Evolutionary conservation across 495 filamentous ascomycete genomes (phyloP).

Genomic region (Saxophila tyrrhenica): DNA sequence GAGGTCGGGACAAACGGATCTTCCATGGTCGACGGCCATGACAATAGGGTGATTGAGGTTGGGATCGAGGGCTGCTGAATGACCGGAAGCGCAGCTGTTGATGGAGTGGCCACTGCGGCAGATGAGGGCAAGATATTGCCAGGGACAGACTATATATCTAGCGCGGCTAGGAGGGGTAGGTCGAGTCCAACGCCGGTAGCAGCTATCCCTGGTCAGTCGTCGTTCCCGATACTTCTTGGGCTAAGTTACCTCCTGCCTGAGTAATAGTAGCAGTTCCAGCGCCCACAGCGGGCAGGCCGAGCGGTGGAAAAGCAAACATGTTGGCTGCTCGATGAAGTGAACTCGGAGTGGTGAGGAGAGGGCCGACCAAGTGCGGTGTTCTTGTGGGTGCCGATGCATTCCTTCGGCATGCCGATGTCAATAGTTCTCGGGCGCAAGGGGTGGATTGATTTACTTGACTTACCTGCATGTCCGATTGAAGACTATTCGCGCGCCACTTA

Average conservation of each 20-base stretch:
- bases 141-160: too few relatives aligned
- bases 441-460: background rate
- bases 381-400: background rate
- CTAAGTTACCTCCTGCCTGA: background rate
- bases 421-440: background rate
- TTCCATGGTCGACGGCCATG: background rate
- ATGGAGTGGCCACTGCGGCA: background rate
- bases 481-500: too few relatives aligned
- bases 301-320: background rate
- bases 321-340: background rate
- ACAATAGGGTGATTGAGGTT: background rate
- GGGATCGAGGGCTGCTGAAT: too few relatives aligned
- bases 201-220: background rate
- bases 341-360: background rate
- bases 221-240: background rate
- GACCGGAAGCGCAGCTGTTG: background rate
- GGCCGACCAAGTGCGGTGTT: background rate
- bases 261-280: background rate
- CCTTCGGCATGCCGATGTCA: background rate
- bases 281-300: background rate
- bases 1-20: too few relatives aligned
- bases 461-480: too few relatives aligned
- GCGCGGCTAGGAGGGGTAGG: background rate
- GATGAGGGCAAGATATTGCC: background rate
- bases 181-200: background rate